These are phyloP conservation scores for Suhomyces wounanorum DNA, from an alignment of 1,139 yeast genomes.

Conservation along the genomic window DNA sequence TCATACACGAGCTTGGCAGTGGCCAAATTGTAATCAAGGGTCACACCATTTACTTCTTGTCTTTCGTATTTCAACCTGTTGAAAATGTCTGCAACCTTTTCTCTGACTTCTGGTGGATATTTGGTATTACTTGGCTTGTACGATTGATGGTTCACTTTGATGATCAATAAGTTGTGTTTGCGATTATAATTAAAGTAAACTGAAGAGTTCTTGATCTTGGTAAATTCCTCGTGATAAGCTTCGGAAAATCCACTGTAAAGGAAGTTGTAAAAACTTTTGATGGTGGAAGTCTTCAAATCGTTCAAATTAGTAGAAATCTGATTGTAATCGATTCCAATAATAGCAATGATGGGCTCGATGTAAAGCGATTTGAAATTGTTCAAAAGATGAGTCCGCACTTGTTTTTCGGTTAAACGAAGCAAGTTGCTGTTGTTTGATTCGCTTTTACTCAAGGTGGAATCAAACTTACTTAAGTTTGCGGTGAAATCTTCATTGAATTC, in stretches of 20 bases:
- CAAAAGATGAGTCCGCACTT: constrained; percentile 38
- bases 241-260: constrained; percentile 10
- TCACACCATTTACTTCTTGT: constrained; percentile 17
- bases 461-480: constrained; percentile 25
- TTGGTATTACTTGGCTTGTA: constrained; percentile 20
- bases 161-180: constrained; percentile 28
- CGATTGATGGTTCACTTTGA: constrained; percentile 29
- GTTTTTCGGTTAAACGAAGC: constrained; percentile 29
- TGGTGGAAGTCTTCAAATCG: constrained; percentile 29
- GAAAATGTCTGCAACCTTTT: constrained; percentile 18
- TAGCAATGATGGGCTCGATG: constrained; percentile 44
- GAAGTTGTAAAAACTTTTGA: constrained; percentile 27
- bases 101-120: constrained; percentile 17
- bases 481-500: constrained; percentile 40
- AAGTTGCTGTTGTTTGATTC: constrained; percentile 21
- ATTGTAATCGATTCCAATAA: constrained; percentile 33
- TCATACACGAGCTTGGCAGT: constrained; percentile 34
- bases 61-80: constrained; percentile 22
- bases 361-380: constrained; percentile 40
- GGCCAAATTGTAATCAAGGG: constrained; percentile 22
- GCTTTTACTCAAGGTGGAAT: constrained; percentile 19
- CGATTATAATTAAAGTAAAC: constrained; percentile 31
- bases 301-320: constrained; percentile 37
- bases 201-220: constrained; percentile 26
- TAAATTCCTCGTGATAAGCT: constrained; percentile 8